These are phyloP conservation scores for Hura crepitans DNA, from an alignment of 441 rosid species.

Conservation along the genomic window DNA sequence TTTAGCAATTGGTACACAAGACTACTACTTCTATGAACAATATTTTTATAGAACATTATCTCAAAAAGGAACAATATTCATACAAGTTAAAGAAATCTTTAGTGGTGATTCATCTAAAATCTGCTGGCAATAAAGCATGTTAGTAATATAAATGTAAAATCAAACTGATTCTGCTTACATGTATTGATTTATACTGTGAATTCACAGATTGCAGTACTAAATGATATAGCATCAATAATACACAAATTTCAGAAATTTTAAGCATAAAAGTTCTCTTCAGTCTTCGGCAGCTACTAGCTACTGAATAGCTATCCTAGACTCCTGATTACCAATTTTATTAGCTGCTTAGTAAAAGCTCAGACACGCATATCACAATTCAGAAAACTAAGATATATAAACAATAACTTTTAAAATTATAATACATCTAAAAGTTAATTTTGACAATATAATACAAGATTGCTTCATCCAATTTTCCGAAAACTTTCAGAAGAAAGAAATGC, in stretches of 20 bases:
- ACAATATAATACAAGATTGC: not conserved
- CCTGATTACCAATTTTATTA: not conserved
- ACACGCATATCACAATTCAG: not conserved
- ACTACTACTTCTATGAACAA: not conserved
- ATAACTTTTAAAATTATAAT: not conserved
- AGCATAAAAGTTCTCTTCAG: not conserved
- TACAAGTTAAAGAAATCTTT: not conserved
- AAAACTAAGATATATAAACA: not conserved
- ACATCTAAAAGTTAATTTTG: not conserved
- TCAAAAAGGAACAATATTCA: too few species aligned
- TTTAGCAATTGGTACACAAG: not conserved
- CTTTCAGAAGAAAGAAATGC: not conserved
- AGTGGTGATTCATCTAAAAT: not conserved
- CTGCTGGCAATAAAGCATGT: not conserved
- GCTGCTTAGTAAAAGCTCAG: not conserved
- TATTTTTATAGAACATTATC: not conserved
- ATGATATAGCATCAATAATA: not conserved
- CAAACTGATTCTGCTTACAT: not conserved
- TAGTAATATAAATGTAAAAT: not conserved
- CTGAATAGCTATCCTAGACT: not conserved
- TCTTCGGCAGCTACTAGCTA: not conserved
- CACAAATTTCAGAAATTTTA: not conserved
- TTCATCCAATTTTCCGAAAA: not conserved
- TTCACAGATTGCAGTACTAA: not conserved
- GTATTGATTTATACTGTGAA: not conserved